A percentile compares a stretch with the other conserved stretches of the same genome.
phyloP scores from a whole-genome alignment of 2,329 filamentous ascomycete species.

The Claviceps arundinis region DNA sequence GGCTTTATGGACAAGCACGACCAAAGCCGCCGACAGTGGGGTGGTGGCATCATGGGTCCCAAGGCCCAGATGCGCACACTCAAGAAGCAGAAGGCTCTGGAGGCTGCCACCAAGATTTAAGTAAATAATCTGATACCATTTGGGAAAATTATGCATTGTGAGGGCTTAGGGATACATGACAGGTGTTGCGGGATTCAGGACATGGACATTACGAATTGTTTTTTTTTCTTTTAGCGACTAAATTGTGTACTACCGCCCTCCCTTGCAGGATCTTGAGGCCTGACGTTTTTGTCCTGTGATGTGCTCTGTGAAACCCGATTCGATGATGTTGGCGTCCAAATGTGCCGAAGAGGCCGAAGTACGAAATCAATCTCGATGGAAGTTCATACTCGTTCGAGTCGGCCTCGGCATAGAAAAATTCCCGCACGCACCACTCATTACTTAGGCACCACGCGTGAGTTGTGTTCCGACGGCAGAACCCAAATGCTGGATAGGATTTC shows the following conservation, averaged over 20 bases:
- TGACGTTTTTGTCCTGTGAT: neutral
- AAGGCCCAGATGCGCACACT: constrained; percentile 69
- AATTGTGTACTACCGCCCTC: constrained; percentile 9
- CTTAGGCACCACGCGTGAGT: no score
- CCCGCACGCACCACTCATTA: no score
- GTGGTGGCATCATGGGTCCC: constrained; percentile 96
- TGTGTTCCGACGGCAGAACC: no score
- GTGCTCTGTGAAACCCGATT: neutral
- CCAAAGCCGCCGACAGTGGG: constrained; percentile 85
- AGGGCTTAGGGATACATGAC: constrained; percentile 22
- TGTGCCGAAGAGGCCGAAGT: no score
- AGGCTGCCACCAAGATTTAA: constrained; percentile 97
- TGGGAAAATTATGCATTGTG: constrained; percentile 19
- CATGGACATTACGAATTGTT: constrained; percentile 27
- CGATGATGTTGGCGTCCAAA: neutral
- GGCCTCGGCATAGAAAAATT: no score
- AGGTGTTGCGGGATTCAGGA: constrained; percentile 28
- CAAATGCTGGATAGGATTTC: no score
- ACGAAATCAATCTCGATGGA: no score
- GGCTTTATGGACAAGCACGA: constrained; percentile 95
- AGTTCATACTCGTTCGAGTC: no score
- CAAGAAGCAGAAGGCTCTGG: constrained; percentile 92
- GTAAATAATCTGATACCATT: constrained; percentile 22
- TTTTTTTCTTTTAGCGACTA: constrained; percentile 17
- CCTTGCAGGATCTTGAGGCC: constrained; percentile 3